Base-by-base conservation (phyloP, 306 rosid genomes). In the Alnus glutinosa region DNA sequence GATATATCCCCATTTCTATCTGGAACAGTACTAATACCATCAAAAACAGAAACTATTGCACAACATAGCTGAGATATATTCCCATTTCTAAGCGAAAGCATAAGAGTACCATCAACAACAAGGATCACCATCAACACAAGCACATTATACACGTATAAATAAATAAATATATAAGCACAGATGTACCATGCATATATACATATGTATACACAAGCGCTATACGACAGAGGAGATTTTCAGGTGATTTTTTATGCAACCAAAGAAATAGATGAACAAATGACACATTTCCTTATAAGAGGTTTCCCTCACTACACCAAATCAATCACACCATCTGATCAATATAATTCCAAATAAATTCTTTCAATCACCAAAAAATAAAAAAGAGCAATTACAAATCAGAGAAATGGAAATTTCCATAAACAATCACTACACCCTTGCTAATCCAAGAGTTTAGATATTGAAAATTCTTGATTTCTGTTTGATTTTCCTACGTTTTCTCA, bases 1-100 rank as follows among this genome's bases (percentile, higher is more conserved):
- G 89, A 80, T 95, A 95, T 73, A 91, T 86, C 70, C 99, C 99
- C 99, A 92, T 90, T 76, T 73, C 81, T 71, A 84, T 72, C 89
- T 86, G 66, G 37, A 47, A 81, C 64, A 46, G 73, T 75, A 79
- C 2, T 19, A 47, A 81, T 75, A 14, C 3, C 76, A 72, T 11
- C 44, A 79, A 12, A 78, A 28, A 62, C 7, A 28, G 15, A 37
- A 37, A 44, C 30, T 16, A 70, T n/a, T 13, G 19, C 77, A 49
- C 32, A 49, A 9, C 37, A 49, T n/a, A 78, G 19, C 36, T 50
- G 55, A 10, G 15, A 14, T 50, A 42, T 42, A 42, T 42, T 42
- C 46, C 46, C 5, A 42, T 42, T 42, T 42, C 46, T 42, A 42
- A 42, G 46, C 46, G 46, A 42, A 42, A 42, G 46, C 46, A 42